Percentiles rank a stretch among this genome's conserved stretches.
Conservation (phyloP, 2,329 filamentous ascomycete genomes). For the Exophiala oligosperma region DNA sequence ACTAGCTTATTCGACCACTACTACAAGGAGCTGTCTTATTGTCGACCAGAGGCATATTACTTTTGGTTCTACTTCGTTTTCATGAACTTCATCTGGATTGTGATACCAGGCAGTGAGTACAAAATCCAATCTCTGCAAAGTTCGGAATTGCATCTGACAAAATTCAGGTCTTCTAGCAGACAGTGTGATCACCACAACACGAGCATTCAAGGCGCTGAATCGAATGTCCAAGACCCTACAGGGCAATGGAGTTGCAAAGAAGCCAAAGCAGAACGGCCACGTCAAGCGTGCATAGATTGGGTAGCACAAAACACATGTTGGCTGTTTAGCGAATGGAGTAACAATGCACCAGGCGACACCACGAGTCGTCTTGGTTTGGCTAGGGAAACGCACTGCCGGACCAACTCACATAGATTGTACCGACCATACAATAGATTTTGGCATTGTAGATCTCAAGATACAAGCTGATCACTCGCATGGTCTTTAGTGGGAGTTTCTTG, state of each 20-base stretch:
- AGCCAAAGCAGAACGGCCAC: slow-evolving; percentile 24
- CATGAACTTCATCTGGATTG: slow-evolving; percentile 68
- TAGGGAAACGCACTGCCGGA: too few relatives aligned
- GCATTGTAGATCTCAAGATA: too few relatives aligned
- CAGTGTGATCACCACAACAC: slow-evolving; percentile 37
- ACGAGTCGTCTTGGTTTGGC: too few relatives aligned
- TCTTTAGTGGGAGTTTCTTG: background rate
- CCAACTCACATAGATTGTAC: too few relatives aligned
- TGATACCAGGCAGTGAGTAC: slow-evolving; percentile 58
- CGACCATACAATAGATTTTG: background rate
- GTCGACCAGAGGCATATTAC: slow-evolving; percentile 62
- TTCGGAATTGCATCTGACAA: slow-evolving; percentile 1
- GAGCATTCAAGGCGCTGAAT: slow-evolving; percentile 39
- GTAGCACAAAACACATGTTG: background rate
- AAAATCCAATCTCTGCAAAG: too few relatives aligned
- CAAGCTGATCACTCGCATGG: background rate
- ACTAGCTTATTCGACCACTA: slow-evolving; percentile 63
- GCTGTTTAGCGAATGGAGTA: background rate
- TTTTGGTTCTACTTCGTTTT: slow-evolving; percentile 67
- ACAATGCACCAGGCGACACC: background rate
- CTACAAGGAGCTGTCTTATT: slow-evolving; percentile 55
- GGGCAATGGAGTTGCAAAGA: slow-evolving; percentile 29
- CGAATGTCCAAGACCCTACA: slow-evolving; percentile 29
- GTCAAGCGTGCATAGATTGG: slow-evolving; percentile 13
- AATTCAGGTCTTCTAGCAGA: slow-evolving; percentile 37